These are phyloP conservation scores for Rhizopus delemar DNA, from an alignment of 371 early-diverging fungal genomes.

Conservation along the genomic window DNA sequence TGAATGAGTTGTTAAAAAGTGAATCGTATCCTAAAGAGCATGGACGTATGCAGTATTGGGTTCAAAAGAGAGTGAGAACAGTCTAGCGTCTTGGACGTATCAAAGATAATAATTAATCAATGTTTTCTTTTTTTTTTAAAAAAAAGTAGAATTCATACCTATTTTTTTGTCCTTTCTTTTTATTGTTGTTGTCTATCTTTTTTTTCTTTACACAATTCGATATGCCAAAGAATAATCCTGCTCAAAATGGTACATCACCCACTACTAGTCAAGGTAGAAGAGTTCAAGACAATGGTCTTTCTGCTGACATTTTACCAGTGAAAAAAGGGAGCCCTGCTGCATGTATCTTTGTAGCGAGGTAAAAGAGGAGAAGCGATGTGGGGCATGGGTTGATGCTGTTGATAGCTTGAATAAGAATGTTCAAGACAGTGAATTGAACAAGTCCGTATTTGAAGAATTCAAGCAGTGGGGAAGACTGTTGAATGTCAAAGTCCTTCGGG, in stretches of 20 bases:
- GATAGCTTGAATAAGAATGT: conserved; percentile 19
- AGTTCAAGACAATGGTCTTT: background rate
- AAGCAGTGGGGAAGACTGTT: conserved; percentile 66
- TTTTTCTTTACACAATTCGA: background rate
- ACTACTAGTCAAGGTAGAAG: background rate
- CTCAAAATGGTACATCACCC: background rate
- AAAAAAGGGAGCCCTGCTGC: conserved; percentile 47
- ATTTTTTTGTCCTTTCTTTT: too few species aligned
- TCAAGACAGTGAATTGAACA: conserved; percentile 47
- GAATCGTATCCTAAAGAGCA: too few species aligned
- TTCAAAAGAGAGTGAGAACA: too few species aligned
- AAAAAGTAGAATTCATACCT: too few species aligned
- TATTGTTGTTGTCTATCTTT: background rate
- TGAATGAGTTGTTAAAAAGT: too few species aligned
- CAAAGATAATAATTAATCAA: too few species aligned
- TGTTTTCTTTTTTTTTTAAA: too few species aligned
- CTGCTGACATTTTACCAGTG: background rate
- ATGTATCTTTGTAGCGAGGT: conserved; percentile 64
- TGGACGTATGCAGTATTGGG: too few species aligned
- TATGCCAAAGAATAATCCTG: too few species aligned
- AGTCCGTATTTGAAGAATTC: conserved; percentile 68
- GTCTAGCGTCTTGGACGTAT: too few species aligned
- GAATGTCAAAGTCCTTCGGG: conserved; percentile 79
- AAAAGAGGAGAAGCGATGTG: background rate
- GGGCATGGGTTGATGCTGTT: background rate